Evolutionary conservation across 495 filamentous ascomycete species (phyloP).

Genomic region (Penicillium canariense): DNA sequence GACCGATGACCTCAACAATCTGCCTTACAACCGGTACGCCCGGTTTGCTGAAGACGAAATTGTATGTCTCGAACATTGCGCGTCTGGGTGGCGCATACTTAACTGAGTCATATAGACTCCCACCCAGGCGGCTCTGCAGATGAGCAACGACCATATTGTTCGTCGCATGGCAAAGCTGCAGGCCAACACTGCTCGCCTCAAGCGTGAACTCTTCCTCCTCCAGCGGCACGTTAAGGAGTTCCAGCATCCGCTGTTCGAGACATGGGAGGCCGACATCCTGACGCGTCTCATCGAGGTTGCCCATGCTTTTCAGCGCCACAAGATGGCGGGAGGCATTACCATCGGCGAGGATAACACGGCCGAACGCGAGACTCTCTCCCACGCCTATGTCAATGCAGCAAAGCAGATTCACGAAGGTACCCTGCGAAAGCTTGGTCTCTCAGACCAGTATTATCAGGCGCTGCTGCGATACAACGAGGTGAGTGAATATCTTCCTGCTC

Average conservation of each 20-base stretch:
- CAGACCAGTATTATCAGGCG: conserved; percentile 24
- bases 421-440: conserved; percentile 29
- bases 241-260: conserved; percentile 29
- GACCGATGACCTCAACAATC: neutral
- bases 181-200: conserved; percentile 21
- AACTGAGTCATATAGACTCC: neutral
- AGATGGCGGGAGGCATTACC: conserved; percentile 22
- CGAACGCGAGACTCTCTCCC: conserved; percentile 22
- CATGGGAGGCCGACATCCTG: conserved; percentile 40
- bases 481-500: conserved; percentile 1
- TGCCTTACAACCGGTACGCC: too few species aligned
- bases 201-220: conserved; percentile 29
- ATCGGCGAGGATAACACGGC: conserved; percentile 14
- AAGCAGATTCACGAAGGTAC: conserved; percentile 24
- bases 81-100: neutral
- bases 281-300: conserved; percentile 41
- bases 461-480: conserved; percentile 37
- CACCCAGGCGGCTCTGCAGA: conserved; percentile 20
- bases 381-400: conserved; percentile 29
- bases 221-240: conserved; percentile 30
- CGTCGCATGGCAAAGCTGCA: conserved; percentile 22
- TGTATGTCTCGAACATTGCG: neutral
- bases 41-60: neutral
- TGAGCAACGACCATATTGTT: conserved; percentile 25
- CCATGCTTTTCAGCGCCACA: conserved; percentile 25